A percentile compares a stretch with the other conserved stretches of the same genome.
Conservation (phyloP, 164 flowering plant genomes). For the Kingdonia uniflora region DNA sequence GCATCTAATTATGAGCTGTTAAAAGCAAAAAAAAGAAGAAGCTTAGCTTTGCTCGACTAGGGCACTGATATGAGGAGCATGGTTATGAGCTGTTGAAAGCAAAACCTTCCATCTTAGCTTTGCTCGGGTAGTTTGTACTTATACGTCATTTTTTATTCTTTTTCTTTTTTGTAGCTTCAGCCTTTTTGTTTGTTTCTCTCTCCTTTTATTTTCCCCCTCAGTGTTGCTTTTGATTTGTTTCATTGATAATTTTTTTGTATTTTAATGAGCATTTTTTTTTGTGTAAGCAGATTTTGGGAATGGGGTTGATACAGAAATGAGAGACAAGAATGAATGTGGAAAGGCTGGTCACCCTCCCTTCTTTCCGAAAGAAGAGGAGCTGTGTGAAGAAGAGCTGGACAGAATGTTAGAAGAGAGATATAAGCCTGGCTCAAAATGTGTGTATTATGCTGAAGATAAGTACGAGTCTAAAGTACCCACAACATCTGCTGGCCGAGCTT, state of each 20-base stretch:
- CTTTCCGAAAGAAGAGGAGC: constrained; percentile 63
- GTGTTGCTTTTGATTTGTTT: too few relatives aligned
- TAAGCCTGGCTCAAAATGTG: constrained; percentile 32
- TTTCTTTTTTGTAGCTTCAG: too few relatives aligned
- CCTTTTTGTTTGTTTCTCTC: not conserved
- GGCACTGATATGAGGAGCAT: too few relatives aligned
- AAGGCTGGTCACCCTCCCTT: constrained; percentile 30
- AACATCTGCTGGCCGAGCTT: constrained; percentile 15
- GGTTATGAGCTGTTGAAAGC: too few relatives aligned
- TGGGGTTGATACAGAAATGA: constrained; percentile 15
- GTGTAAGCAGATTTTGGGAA: constrained; percentile 36
- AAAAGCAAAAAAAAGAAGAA: too few relatives aligned
- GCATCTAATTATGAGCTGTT: too few relatives aligned
- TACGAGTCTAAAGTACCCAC: constrained; percentile 22
- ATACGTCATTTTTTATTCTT: too few relatives aligned
- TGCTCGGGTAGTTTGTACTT: too few relatives aligned
- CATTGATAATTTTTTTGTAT: not conserved
- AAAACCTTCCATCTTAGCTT: too few relatives aligned
- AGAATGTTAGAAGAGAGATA: constrained; percentile 51
- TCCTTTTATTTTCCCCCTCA: not conserved
- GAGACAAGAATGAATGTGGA: constrained; percentile 22
- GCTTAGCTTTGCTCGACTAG: too few relatives aligned
- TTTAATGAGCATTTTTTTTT: not conserved
- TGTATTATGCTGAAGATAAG: constrained; percentile 41
- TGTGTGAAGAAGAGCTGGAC: constrained; percentile 62